Base-by-base conservation (phyloP, 345 rosid genomes). In the Microcos paniculata region DNA sequence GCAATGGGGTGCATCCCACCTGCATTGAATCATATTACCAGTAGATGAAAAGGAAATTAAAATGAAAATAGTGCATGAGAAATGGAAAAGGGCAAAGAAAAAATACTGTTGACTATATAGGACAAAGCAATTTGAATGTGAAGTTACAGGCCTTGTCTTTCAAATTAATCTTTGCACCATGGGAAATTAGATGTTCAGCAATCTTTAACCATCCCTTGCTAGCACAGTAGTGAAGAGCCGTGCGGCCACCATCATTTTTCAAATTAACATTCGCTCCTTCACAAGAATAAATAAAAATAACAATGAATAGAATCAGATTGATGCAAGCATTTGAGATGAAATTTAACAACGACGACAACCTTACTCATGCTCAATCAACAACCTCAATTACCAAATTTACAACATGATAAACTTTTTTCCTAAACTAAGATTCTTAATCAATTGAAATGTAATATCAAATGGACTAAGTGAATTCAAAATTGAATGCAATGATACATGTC, bases 141-240 rank as follows among this genome's bases (percentile, higher is more conserved):
- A 75, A 77, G 88, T 63, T 58, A 85, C 88, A 52, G 66, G 80
- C 99, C 90, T 90, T 84, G 88, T 95, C 99, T 76, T 88, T 88
- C 4, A 75, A 63, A 79, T 92, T 88, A 59, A 91, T 77, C 71
- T 88, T 91, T 71, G 96, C 97, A 8, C 92, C 86, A 4, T 79
- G 91, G 10, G 89, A 76, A 63, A 95, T 79, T 77, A 95, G 78
- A 86, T 82, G 78, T 73, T 91, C 88, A 73, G 95, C 92, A 46
- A 95, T 81, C 74, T 90, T 82, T 79, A 83, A 45, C 88, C 89
- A 77, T 57, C 98, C 99, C 85, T 95, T 93, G 86, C 99, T 95
- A 61, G 99, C 98, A 61, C 97, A 94, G 84, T 95, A 95, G 77
- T 95, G 99, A 80, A 95, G 94, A 52, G 98, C 98, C 62, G 91